Evolutionary conservation across 805 yeast species (phyloP).

Genomic region (Priceomyces medius): DNA sequence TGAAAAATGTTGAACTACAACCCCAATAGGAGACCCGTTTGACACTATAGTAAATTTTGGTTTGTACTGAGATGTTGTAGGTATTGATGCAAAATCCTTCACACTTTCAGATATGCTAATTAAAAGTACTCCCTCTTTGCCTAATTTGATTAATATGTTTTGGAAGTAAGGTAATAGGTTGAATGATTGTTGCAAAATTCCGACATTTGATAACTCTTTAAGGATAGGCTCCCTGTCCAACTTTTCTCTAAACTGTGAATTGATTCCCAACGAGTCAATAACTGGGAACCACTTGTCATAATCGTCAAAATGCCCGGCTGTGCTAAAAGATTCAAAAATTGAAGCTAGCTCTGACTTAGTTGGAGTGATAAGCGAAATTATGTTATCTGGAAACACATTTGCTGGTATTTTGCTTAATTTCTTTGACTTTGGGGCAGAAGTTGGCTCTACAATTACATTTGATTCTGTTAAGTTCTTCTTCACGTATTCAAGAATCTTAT

Average conservation of each 20-base stretch:
- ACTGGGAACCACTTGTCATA: slow-evolving; percentile 72
- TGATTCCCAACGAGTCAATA: slow-evolving; percentile 57
- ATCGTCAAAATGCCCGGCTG: slow-evolving; percentile 44
- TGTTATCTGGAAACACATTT: slow-evolving; percentile 48
- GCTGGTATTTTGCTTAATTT: slow-evolving; percentile 40
- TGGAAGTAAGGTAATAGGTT: slow-evolving; percentile 76
- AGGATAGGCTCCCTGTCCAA: slow-evolving; percentile 34
- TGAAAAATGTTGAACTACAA: slow-evolving; percentile 63
- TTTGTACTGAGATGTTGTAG: slow-evolving; percentile 28
- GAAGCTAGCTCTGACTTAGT: slow-evolving; percentile 61
- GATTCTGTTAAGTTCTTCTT: slow-evolving; percentile 14
- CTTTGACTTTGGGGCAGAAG: slow-evolving; percentile 63
- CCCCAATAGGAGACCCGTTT: slow-evolving; percentile 40
- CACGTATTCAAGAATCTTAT: slow-evolving; percentile 30
- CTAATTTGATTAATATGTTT: slow-evolving; percentile 64
- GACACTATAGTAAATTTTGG: slow-evolving; percentile 25
- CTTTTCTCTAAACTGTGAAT: slow-evolving; percentile 44
- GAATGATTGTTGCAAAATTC: slow-evolving; percentile 63
- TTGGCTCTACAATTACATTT: slow-evolving; percentile 67
- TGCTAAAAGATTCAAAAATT: slow-evolving; percentile 51
- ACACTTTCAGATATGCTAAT: slow-evolving; percentile 35
- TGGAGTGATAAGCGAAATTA: slow-evolving; percentile 59
- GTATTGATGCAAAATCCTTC: slow-evolving; percentile 30
- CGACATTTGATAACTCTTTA: slow-evolving; percentile 33
- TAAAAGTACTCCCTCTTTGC: slow-evolving; percentile 57